Evolutionary conservation across 345 rosid genomes (phyloP), one percentile per base, ranked within the genome.

Genomic region (Hirschfeldia incana): DNA sequence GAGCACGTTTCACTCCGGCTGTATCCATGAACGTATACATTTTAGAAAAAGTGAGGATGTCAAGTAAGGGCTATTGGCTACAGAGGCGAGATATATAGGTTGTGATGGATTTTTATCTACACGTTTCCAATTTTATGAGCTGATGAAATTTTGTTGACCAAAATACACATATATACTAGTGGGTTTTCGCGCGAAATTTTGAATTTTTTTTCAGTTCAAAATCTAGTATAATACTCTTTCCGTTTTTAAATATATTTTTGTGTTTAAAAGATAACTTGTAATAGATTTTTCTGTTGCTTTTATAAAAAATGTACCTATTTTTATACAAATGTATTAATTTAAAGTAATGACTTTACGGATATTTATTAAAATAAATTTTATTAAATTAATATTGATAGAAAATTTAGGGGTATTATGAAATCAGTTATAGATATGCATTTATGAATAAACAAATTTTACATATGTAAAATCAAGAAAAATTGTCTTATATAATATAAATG

Each of bases 11-110:
- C 72, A 26, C 64, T 53, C 16, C 51, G n/a, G 3, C 42, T 55
- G 29, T 57, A 10, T 26, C 79, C 79, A 73, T 70, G 49, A n/a
- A 15, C 12, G 44, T 39, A 33, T 15, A 10, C 6, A 37, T 65
- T n/a, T 1, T 3, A 32, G 9, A 65, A 15, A 29, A 34, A 2
- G 5, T 27, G 16, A 60, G 65, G 13, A 32, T 7, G 29, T 59
- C 26, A 58, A 58, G 63, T 58, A 58, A 61, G 11, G 17, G 9
- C 36, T 61, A 62, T 62, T 62, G 66, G 66, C 66, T 33, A 29
- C 30, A 13, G 39, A 13, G 17, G 37, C 2, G 17, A 61, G 65
- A 29, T n/a, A n/a, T n/a, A n/a, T 13, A 2, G 37, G 16, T 13
- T 13, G 16, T 11, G 1, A 1, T 30, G 36, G 30, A 21, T 21